Evolutionary conservation across 139 green algal genomes (phyloP).

Genomic region (Ettlia oleoabundans): DNA sequence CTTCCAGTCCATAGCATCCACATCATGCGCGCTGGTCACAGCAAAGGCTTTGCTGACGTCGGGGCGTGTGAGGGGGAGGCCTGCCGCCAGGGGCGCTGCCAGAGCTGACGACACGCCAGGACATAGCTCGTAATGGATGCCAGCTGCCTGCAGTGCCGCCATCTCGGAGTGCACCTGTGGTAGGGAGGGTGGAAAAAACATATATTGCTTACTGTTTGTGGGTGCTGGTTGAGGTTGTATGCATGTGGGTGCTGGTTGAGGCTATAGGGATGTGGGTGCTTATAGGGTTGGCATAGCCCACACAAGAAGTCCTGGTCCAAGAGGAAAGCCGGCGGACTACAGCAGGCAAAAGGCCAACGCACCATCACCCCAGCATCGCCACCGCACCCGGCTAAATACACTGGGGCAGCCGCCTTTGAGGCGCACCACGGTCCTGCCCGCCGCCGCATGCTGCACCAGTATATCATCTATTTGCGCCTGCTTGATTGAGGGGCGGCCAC

Average conservation of each 20-base stretch:
- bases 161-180: constrained; percentile 60
- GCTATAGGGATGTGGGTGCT: too few species aligned
- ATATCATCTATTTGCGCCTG: constrained; percentile 6
- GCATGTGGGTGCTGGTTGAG: too few species aligned
- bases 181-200: too few species aligned
- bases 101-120: constrained; percentile 78
- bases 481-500: constrained; percentile 13
- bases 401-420: constrained; percentile 83
- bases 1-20: constrained; percentile 57
- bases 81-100: constrained; percentile 72
- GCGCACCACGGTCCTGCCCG: constrained; percentile 65
- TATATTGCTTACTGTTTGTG: too few species aligned
- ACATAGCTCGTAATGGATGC: constrained; percentile 66
- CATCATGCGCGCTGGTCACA: constrained; percentile 67
- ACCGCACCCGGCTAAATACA: constrained; percentile 65
- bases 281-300: too few species aligned
- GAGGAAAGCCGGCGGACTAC: not conserved
- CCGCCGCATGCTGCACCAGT: not conserved
- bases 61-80: constrained; percentile 75
- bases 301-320: too few species aligned
- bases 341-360: not conserved
- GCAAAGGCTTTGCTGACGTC: constrained; percentile 57
- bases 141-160: constrained; percentile 52
- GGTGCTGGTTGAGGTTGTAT: too few species aligned
- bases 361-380: not conserved